Base-by-base conservation (phyloP, 495 filamentous ascomycete species). In the Chaetomium tenue region DNA sequence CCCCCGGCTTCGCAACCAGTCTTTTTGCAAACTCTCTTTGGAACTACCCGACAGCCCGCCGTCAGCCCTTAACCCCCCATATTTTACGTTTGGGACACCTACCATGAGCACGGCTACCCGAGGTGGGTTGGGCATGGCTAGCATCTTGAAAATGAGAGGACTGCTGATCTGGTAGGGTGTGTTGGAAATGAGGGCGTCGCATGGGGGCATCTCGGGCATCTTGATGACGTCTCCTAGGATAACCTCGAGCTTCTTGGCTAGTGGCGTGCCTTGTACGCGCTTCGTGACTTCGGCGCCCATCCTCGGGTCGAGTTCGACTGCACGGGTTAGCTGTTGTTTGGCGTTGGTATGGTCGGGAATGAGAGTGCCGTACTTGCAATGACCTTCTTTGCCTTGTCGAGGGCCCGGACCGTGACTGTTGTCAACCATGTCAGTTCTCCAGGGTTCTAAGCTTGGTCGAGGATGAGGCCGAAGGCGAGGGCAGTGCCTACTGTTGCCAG, bases 211-310 rank as follows among this genome's bases (percentile, higher is more conserved):
- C 60, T 91, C 87, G 12, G 88, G 73, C 70, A 75, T 77, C 80
- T 97, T 98, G 73, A 96, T 93, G 58, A 97, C 92, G 75, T 98
- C 93, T 15, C 93, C 94, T 2, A 98, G 81, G 46, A 96, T 80
- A 28, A 97, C 86, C 56, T 96, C 91, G 47, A 97, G 77, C 66
- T 87, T 82, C 71, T 91, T 93, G 68, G 88, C 87, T 63, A 87
- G 82, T 4, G 92, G 90, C 47, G 86, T 93, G 20, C 89, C 91
- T 74, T 96, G 91, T 30, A 97, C 91, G 64, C 92, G 89, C 73
- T 97, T 97, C 51, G 93, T 96, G 66, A 96, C 85, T 75, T 98
- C 94, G 30, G 93, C 93, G 6, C 93, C 93, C 94, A 97, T 98
- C 70, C 93, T 84, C 51, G 93, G 93, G 75, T 97, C 93, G 77